A percentile compares a stretch with the other conserved stretches of the same genome.
Conservation (phyloP, 495 filamentous ascomycete species). For the Neurospora hispaniola region DNA sequence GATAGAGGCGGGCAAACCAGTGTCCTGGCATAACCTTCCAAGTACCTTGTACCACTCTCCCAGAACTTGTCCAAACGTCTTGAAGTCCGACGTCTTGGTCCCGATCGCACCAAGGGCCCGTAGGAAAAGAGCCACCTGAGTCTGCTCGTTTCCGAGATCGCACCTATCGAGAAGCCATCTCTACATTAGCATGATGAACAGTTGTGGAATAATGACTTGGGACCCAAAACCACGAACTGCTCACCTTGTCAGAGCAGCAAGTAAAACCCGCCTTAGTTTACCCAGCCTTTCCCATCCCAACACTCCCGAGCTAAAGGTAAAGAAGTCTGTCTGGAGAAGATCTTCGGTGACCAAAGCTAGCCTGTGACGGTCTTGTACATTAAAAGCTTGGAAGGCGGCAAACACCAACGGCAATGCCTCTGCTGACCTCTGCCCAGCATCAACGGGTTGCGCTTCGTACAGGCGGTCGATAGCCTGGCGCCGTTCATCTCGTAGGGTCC, state of each 20-base stretch:
- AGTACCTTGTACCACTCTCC: slow-evolving; percentile 14
- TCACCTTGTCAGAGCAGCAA: slow-evolving; percentile 24
- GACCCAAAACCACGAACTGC: background rate
- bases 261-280: slow-evolving; percentile 24
- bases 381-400: slow-evolving; percentile 18
- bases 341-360: slow-evolving; percentile 27
- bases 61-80: slow-evolving; percentile 7
- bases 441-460: slow-evolving; percentile 14
- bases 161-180: slow-evolving; percentile 1
- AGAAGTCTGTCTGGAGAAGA: slow-evolving; percentile 21
- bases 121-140: slow-evolving; percentile 8
- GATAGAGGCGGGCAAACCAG: slow-evolving; percentile 3
- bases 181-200: background rate
- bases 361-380: slow-evolving; percentile 24
- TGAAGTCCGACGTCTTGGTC: slow-evolving; percentile 4
- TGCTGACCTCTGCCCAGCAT: slow-evolving; percentile 15
- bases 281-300: slow-evolving; percentile 19
- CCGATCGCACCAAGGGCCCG: slow-evolving; percentile 6
- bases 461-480: slow-evolving; percentile 58
- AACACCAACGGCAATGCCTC: slow-evolving; percentile 27
- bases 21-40: slow-evolving; percentile 11
- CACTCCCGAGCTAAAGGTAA: slow-evolving; percentile 10
- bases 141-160: background rate
- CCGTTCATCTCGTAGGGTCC: slow-evolving; percentile 43
- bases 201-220: background rate